A percentile compares a stretch with the other conserved stretches of the same genome.
Evolutionary conservation across 345 rosid species (phyloP).

Genomic region (Arabidopsis arenosa): DNA sequence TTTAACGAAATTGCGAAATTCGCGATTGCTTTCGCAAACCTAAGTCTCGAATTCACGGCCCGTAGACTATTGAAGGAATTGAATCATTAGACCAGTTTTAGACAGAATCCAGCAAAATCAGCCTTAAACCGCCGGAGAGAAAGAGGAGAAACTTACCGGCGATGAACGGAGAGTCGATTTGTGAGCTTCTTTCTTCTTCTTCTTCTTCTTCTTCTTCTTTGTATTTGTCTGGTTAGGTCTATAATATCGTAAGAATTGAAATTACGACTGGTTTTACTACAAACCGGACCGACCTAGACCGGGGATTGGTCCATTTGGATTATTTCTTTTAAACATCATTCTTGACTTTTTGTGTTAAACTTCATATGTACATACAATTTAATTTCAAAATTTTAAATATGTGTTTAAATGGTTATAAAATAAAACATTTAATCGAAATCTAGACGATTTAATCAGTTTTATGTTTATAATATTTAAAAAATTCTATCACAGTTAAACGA

Average conservation of each 20-base stretch:
- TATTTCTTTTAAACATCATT: too few relatives aligned
- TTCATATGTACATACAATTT: too few relatives aligned
- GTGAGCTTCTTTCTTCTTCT: not conserved
- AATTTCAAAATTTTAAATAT: too few relatives aligned
- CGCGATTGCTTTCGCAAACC: slow-evolving; percentile 23
- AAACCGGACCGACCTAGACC: not conserved
- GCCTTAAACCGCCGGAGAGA: not conserved
- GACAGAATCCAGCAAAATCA: not conserved
- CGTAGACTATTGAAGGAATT: not conserved
- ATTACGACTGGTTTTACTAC: too few relatives aligned
- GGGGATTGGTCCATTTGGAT: too few relatives aligned
- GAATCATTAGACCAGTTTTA: not conserved
- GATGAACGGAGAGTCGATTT: slow-evolving; percentile 28
- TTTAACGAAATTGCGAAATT: not conserved
- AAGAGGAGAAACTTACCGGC: slow-evolving; percentile 33
- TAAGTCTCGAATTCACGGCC: not conserved
- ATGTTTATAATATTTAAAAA: too few relatives aligned
- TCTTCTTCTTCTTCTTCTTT: not conserved
- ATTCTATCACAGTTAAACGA: too few relatives aligned
- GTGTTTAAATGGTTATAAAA: too few relatives aligned
- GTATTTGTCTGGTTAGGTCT: not conserved
- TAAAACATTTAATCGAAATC: too few relatives aligned
- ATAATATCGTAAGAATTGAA: too few relatives aligned
- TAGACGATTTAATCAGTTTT: too few relatives aligned
- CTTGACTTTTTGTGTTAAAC: too few relatives aligned